Evolutionary conservation across 2,329 filamentous ascomycete genomes (phyloP).

Genomic region (Hirsutella rhossiliensis): DNA sequence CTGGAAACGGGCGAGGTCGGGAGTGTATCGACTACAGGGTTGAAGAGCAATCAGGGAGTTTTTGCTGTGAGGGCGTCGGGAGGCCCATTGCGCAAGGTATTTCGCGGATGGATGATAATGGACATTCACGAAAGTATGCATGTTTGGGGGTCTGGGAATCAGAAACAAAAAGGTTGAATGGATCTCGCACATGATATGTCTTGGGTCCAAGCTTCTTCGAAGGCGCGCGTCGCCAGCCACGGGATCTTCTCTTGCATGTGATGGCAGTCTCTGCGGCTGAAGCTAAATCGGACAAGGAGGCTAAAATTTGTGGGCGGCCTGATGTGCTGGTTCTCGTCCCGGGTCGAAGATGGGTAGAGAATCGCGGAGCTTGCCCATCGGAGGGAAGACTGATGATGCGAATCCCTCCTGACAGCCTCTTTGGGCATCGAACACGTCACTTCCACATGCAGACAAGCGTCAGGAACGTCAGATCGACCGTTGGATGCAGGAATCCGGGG

Average conservation of each 20-base stretch:
- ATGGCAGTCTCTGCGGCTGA: too few species aligned
- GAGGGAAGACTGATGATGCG: neutral
- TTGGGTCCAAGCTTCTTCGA: neutral
- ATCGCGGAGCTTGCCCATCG: neutral
- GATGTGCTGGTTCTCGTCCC: too few species aligned
- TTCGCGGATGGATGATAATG: constrained; percentile 6
- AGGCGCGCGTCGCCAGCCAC: neutral
- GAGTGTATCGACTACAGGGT: neutral
- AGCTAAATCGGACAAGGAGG: too few species aligned
- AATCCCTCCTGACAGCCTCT: neutral
- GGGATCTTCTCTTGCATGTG: too few species aligned
- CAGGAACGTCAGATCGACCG: neutral
- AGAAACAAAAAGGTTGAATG: constrained; percentile 3
- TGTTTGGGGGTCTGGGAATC: constrained; percentile 4
- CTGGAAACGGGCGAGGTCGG: neutral
- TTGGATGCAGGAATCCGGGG: constrained; percentile 1
- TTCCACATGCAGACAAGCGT: constrained; percentile 3
- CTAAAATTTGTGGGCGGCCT: too few species aligned
- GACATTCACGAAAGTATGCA: constrained; percentile 7
- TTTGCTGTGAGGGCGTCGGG: neutral
- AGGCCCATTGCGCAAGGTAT: neutral
- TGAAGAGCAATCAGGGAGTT: neutral
- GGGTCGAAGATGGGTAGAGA: too few species aligned
- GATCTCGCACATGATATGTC: neutral
- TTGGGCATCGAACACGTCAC: neutral